Base-by-base conservation (phyloP, 495 filamentous ascomycete species). In the Tirmania nivea region DNA sequence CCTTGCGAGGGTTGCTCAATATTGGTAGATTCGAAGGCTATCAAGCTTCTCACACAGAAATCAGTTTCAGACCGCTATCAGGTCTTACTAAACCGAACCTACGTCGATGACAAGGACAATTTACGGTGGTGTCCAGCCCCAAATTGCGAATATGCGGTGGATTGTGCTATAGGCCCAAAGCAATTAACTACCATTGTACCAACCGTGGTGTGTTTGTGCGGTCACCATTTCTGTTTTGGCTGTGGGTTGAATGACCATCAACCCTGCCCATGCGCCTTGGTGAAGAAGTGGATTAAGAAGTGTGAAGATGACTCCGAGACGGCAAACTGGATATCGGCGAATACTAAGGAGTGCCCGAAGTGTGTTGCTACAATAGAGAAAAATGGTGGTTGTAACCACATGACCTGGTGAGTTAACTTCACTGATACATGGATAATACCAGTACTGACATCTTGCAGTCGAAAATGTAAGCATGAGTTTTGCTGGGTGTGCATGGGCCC, bases 401-500 rank as follows among this genome's bases (percentile, higher is more conserved):
- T 97, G 90, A 97, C 90, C 0, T 97, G 90, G 62, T 67, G 54
- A 48, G 61, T 34, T 47, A 5, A 14, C 45, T 16, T 53, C 14
- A 4, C 35, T 35, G 37, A 4, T 14, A 10, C 10, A 16, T 34
- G 0, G 21, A 8, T 48, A 4, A 16, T n/a, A 5, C 45, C 51
- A 36, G 20, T 14, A 59, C 54, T 10, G 52, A 48, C 10, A 51
- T 54, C 42, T 51, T 52, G 5, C 48, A 67, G 65, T 67, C 77
- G 90, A 48, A 97, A 97, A 68, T 97, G 90, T 72, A 88, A 90
- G 62, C 81, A 96, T 64, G 90, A 97, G 66, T 97, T 97, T 63
- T 97, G 90, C 71, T 97, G 90, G 90, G 95, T 97, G 79, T 97
- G 90, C 66, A 97, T 97, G 90, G 90, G 90, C 0, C 71, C 93